These are phyloP conservation scores for Penicillium bialowiezense DNA, from an alignment of 495 filamentous ascomycete genomes.

Conservation along the genomic window DNA sequence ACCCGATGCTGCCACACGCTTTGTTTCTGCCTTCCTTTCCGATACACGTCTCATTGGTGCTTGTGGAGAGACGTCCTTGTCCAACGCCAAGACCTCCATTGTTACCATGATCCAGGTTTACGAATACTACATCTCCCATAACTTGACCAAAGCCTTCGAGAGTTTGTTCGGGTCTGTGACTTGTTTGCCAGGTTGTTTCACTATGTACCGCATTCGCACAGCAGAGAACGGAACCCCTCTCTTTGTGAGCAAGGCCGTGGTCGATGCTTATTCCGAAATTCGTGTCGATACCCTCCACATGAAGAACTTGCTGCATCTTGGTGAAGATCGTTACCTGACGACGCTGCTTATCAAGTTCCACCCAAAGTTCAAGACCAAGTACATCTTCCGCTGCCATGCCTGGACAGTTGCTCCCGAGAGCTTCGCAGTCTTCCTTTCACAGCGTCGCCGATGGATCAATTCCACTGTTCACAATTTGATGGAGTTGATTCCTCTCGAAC, in stretches of 20 bases:
- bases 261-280: conserved; percentile 83
- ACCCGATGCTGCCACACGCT: conserved; percentile 84
- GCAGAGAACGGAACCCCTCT: conserved; percentile 92
- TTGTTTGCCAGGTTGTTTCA: conserved; percentile 96
- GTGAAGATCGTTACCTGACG: conserved; percentile 92
- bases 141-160: conserved; percentile 97
- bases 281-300: conserved; percentile 97
- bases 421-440: conserved; percentile 92
- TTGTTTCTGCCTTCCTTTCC: conserved; percentile 86
- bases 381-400: conserved; percentile 84
- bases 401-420: conserved; percentile 95
- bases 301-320: conserved; percentile 94
- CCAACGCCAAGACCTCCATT: conserved; percentile 88
- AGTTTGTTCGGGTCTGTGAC: conserved; percentile 96
- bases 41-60: conserved; percentile 90
- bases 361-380: conserved; percentile 95
- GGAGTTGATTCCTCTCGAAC: conserved; percentile 87
- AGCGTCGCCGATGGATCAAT: conserved; percentile 99
- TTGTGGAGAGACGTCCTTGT: conserved; percentile 91
- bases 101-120: conserved; percentile 99
- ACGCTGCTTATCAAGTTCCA: conserved; percentile 93
- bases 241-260: conserved; percentile 88
- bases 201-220: conserved; percentile 95
- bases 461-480: conserved; percentile 97
- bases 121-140: conserved; percentile 99